Percentiles rank a stretch among this genome's conserved stretches.
Evolutionary conservation across 192 early-diverging fungal species (phyloP).

Genomic region (Rhizoclosmatium globosum): DNA sequence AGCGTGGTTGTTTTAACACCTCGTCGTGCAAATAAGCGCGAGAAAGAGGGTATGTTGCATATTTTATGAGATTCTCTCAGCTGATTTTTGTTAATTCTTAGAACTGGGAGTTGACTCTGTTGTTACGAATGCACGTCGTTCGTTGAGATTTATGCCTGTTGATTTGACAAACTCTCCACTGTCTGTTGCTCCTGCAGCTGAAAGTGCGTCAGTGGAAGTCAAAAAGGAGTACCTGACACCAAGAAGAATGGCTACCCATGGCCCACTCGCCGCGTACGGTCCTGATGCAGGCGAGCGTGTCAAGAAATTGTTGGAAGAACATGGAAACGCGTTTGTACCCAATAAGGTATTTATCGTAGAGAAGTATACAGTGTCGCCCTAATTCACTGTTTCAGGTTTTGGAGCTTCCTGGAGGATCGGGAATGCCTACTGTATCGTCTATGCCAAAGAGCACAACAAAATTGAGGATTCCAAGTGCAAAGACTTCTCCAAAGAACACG

Average conservation of each 20-base stretch:
- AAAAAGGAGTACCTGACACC: neutral
- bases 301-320: slow-evolving; percentile 22
- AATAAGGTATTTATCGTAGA: slow-evolving; percentile 15
- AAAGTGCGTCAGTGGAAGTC: neutral
- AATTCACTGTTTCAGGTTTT: neutral
- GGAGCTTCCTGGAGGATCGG: too few species aligned
- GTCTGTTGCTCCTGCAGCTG: neutral
- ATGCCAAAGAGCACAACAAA: neutral
- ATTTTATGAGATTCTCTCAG: slow-evolving; percentile 12
- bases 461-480: neutral
- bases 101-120: slow-evolving; percentile 38
- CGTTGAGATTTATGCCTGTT: slow-evolving; percentile 28
- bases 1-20: slow-evolving; percentile 39
- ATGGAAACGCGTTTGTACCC: slow-evolving; percentile 41
- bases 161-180: neutral
- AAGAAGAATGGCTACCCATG: neutral
- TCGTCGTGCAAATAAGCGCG: slow-evolving; percentile 30
- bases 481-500: neutral
- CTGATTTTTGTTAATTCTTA: slow-evolving; percentile 3
- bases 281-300: slow-evolving; percentile 20
- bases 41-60: slow-evolving; percentile 22
- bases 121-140: slow-evolving; percentile 39
- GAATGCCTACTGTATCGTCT: neutral
- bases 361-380: neutral
- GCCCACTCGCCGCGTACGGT: slow-evolving; percentile 6